Evolutionary conservation across 2,329 filamentous ascomycete genomes (phyloP), one percentile per base, ranked within the genome.

Genomic region (Fonsecaea monophora): DNA sequence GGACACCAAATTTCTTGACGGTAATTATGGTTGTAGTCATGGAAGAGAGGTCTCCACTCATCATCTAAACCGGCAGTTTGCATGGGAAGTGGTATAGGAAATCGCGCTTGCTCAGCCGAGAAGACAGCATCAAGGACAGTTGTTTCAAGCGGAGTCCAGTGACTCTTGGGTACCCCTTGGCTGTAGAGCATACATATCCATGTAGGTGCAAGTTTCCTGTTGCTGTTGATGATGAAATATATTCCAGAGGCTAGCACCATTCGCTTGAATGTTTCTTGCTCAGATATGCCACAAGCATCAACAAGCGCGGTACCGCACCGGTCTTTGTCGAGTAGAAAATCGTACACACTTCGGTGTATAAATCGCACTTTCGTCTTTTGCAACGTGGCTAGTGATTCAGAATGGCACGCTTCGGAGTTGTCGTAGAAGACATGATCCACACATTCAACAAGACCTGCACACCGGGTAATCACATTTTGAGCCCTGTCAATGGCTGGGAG

Each of bases 391-490:
- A 63, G 25, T 48, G 7, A 2, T n/a, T 37, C 7, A 34, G 50
- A 34, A 18, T 18, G n/a, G 12, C 53, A 61, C 18, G 18, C 9
- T 13, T 30, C 32, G 12, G 18, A 38, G 30, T 12, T 8, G 18
- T 15, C 55, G 10, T 2, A 32, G n/a, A 21, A 21, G 21, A 21
- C 21, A 21, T 21, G 1, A 34, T 54, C n/a, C n/a, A 12, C 25
- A 25, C 25, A 25, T 57, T 63, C 61, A 48, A 57, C 61, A 12
- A 63, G 53, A 32, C 53, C n/a, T 48, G 61, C 50, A 57, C 61
- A 63, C 4, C 40, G 21, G 18, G 53, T 30, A 7, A 63, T 21
- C 4, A 63, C 25, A 18, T 63, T 57, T 9, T 18, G 8, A 32
- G 57, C 15, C 35, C 48, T 2, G 18, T 37, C 25, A 18, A 21